These are phyloP conservation scores for Exserohilum turcica DNA, from an alignment of 2,329 filamentous ascomycete species.

Conservation along the genomic window DNA sequence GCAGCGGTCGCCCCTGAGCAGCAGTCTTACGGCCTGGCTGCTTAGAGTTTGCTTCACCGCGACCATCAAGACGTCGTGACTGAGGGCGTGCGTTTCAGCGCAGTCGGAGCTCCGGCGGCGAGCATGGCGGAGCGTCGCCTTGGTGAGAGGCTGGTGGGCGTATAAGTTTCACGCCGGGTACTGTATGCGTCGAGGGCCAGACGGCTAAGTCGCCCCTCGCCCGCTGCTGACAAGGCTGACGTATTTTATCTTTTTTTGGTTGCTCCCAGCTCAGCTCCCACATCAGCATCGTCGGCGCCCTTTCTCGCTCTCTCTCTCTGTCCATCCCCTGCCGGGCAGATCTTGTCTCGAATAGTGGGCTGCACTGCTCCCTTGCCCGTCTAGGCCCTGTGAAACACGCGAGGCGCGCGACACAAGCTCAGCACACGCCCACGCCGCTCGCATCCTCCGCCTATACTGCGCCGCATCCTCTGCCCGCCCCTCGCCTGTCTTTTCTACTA, in stretches of 20 bases:
- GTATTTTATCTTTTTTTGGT: background rate
- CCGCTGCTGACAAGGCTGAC: slow-evolving; percentile 9
- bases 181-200: too few relatives aligned
- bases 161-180: too few relatives aligned
- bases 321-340: slow-evolving; percentile 18
- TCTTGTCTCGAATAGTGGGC: slow-evolving; percentile 21
- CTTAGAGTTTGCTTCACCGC: slow-evolving; percentile 19
- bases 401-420: slow-evolving; percentile 16
- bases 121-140: too few relatives aligned
- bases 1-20: slow-evolving; percentile 3
- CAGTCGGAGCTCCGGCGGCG: background rate
- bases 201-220: too few relatives aligned
- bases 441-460: slow-evolving; percentile 8
- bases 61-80: slow-evolving; percentile 20
- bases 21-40: slow-evolving; percentile 23
- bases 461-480: background rate
- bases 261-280: background rate
- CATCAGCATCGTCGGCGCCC: slow-evolving; percentile 1
- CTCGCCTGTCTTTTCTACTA: background rate
- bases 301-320: background rate
- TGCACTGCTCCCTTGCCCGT: slow-evolving; percentile 32
- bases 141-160: background rate
- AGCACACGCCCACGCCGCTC: slow-evolving; percentile 22
- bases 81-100: slow-evolving; percentile 21
- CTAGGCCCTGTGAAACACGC: slow-evolving; percentile 33